A percentile compares a stretch with the other conserved stretches of the same genome.
Conservation (phyloP, 2,329 filamentous ascomycete genomes). For the Talaromyces sp. region DNA sequence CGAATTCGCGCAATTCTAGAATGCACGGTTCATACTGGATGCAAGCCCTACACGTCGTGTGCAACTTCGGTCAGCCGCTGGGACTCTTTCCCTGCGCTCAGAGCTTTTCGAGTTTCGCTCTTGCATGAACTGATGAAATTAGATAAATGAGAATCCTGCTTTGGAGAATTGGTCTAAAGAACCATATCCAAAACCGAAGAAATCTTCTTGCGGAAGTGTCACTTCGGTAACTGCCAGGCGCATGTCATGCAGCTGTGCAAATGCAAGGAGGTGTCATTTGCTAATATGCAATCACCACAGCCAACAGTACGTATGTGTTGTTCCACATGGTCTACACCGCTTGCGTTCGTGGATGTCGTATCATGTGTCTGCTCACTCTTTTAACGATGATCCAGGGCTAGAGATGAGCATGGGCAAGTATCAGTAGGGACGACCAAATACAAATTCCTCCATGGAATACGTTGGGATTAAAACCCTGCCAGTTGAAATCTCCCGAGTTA, state of each 20-base stretch:
- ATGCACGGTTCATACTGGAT: background rate
- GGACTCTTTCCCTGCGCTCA: background rate
- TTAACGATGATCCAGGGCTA: too few relatives aligned
- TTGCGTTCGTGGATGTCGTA: background rate
- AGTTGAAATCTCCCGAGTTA: too few relatives aligned
- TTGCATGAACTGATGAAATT: background rate
- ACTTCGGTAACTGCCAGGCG: background rate
- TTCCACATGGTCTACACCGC: background rate
- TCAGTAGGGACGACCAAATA: too few relatives aligned
- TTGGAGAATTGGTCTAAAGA: background rate
- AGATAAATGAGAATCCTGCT: background rate
- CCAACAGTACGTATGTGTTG: background rate
- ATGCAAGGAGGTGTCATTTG: constrained; percentile 2
- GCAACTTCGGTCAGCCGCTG: background rate
- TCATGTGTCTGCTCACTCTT: background rate
- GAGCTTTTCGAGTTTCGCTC: background rate
- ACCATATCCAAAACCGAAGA: background rate
- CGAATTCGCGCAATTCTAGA: background rate
- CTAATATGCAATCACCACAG: background rate
- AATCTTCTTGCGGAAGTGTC: background rate
- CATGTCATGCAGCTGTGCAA: background rate
- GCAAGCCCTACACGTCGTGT: background rate
- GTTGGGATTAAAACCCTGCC: too few relatives aligned
- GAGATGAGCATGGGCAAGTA: too few relatives aligned
- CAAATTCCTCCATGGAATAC: too few relatives aligned